A percentile compares a stretch with the other conserved stretches of the same genome.
Conservation (phyloP, 2,329 filamentous ascomycete genomes). For the Tricladium varicosporioides region DNA sequence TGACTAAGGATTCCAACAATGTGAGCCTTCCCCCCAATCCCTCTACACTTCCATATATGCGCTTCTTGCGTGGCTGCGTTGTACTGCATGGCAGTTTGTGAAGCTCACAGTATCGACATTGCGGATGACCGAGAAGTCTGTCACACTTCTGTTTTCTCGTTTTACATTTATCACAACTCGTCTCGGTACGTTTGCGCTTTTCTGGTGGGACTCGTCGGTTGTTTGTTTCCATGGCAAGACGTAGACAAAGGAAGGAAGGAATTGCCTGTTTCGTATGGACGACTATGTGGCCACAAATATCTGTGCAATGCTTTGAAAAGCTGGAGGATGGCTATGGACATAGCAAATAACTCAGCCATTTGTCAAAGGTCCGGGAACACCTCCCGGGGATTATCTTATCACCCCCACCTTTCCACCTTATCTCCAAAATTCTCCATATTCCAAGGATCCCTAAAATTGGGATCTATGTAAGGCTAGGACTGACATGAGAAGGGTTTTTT, state of each 20-base stretch:
- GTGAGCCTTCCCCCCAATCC: slow-evolving; percentile 39
- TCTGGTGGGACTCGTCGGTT: slow-evolving; percentile 40
- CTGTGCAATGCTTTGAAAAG: not conserved
- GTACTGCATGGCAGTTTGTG: slow-evolving; percentile 42
- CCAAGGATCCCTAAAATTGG: not conserved
- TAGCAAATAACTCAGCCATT: no score
- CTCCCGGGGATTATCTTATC: not conserved
- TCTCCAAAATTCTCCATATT: not conserved
- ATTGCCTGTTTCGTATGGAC: not conserved
- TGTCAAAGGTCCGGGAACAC: no score
- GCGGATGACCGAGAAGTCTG: slow-evolving; percentile 36
- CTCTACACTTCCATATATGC: slow-evolving; percentile 43
- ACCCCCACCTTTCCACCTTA: not conserved
- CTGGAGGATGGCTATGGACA: not conserved
- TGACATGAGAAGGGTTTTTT: not conserved
- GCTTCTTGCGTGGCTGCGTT: slow-evolving; percentile 44
- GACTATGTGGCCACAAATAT: not conserved
- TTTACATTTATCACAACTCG: slow-evolving; percentile 46
- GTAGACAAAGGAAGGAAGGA: not conserved
- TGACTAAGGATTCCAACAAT: slow-evolving; percentile 43
- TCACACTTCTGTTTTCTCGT: slow-evolving; percentile 45
- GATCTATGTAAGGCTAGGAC: not conserved
- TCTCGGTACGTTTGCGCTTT: slow-evolving; percentile 43
- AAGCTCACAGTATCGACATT: slow-evolving; percentile 42
- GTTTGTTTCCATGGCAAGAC: not conserved